Evolutionary conservation across 352 stramenopile genomes (phyloP), one percentile per base, ranked within the genome.

Genomic region (Phytophthora ramorum): DNA sequence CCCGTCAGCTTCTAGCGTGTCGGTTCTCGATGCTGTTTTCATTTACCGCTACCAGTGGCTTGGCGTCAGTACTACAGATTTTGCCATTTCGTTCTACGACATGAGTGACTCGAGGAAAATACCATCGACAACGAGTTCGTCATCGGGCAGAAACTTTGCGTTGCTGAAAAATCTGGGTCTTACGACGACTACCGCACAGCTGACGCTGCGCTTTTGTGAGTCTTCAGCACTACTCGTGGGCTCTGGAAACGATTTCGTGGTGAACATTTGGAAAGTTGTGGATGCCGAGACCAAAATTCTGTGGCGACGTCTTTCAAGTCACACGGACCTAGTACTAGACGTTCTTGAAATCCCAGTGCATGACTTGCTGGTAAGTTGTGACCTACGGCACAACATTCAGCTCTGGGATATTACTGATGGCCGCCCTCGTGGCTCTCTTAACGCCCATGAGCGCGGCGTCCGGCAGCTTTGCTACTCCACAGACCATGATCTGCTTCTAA

Each of bases 391-490:
- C n/a, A 78, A 51, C 7, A 85, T 97, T 44, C 71, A 89, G 49
- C 64, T 97, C 5, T 97, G 90, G 90, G 89, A 94, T 50, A 68
- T 95, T 22, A 78, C 89, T 13, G 85, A 94, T 43, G 90, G 83
- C n/a, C 75, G 82, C 0, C 43, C 59, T 8, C 80, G 86, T 1
- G 88, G 87, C 0, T 52, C 73, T 9, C 79, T 97, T 4, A 26
- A 77, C 0, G 82, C 73, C 2, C 90, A 97, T 55, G 78, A 67
- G 3, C 75, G 81, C 24, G 89, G 87, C 14, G 79, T 97, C 54
- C 85, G 82, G 12, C 83, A 91, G 35, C 75, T 96, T 58, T 88
- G 87, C 14, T 97, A 94, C 53, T 91, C 85, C 1, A 69, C 69
- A 20, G 73, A 89, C 6, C 81, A 92, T 43, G 85, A 93, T 56